phyloP scores from a whole-genome alignment of 2,329 filamentous ascomycete genomes.

The Xylogone sp. region DNA sequence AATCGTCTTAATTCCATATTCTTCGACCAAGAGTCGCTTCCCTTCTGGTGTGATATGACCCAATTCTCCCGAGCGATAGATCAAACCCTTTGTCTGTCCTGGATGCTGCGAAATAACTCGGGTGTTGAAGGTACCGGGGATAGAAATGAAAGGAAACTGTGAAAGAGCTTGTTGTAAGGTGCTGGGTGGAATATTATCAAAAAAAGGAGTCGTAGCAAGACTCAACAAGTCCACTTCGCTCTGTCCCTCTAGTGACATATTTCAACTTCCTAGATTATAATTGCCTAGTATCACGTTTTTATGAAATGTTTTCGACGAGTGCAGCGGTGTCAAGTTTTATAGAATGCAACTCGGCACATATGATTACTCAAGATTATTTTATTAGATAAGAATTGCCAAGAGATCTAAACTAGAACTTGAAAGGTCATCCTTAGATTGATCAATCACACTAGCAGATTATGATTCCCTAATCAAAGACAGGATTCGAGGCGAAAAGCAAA shows the following conservation, averaged over 20 bases:
- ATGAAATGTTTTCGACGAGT: no score
- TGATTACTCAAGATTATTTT: no score
- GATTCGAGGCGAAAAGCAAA: no score
- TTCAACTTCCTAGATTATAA: not conserved
- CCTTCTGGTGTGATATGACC: conserved; percentile 2
- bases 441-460: no score
- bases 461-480: no score
- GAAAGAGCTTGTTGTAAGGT: conserved; percentile 3
- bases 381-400: no score
- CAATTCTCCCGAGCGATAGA: conserved; percentile 13
- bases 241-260: not conserved
- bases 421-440: no score
- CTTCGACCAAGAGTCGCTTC: conserved; percentile 3
- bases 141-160: conserved; percentile 12
- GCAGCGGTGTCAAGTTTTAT: no score
- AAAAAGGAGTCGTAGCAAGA: conserved; percentile 3
- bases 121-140: conserved; percentile 12
- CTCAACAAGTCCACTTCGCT: not conserved
- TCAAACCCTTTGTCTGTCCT: conserved; percentile 2
- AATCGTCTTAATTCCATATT: conserved; percentile 25
- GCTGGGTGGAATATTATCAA: not conserved
- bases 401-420: no score
- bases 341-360: no score
- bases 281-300: no score
- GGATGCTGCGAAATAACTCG: conserved; percentile 8